Base-by-base conservation (phyloP, 2,329 filamentous ascomycete species). In the Fusarium multiceps region DNA sequence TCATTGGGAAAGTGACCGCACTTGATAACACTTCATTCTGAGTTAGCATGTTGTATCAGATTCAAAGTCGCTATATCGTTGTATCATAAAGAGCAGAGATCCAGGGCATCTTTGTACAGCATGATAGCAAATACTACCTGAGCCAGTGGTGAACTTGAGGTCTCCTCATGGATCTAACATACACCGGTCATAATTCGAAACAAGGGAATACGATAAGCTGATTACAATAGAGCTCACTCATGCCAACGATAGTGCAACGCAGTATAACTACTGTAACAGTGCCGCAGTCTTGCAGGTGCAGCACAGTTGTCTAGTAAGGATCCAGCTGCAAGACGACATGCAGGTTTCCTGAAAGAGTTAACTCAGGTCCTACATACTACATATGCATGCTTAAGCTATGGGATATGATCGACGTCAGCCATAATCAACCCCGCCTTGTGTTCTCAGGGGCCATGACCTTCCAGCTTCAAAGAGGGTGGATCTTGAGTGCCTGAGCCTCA, bases 361-460 rank as follows among this genome's bases (percentile, higher is more conserved):
- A 74, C 55, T 66, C 69, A 72, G 71, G 71, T 62, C 71, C 68
- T 48, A 47, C 23, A 25, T 21, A 23, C n/a, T 28, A 11, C 20
- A 30, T 57, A 23, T 25, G 34, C 34, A 37, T 37, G 10, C 34
- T 37, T 37, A 37, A 37, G 34, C 34, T n/a, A 37, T 6, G 18
- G 34, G 30, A n/a, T 11, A 37, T n/a, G 34, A 37, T 37, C 34
- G 10, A 37, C 34, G 18, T 37, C 18, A 37, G 6, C 10, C 18
- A 37, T 37, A 11, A 12, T 37, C 9, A n/a, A 37, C 34, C 34
- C 34, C 34, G 10, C 34, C 34, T 37, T n/a, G 18, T n/a, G 18
- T 37, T 37, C 12, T 37, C 10, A n/a, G 12, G 34, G 34, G 34
- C 18, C 10, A 7, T 37, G 34, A 11, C 34, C 34, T 37, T n/a